These are phyloP conservation scores for Polygonum maritimum DNA, from an alignment of 148 eudicot genomes.

Conservation along the genomic window DNA sequence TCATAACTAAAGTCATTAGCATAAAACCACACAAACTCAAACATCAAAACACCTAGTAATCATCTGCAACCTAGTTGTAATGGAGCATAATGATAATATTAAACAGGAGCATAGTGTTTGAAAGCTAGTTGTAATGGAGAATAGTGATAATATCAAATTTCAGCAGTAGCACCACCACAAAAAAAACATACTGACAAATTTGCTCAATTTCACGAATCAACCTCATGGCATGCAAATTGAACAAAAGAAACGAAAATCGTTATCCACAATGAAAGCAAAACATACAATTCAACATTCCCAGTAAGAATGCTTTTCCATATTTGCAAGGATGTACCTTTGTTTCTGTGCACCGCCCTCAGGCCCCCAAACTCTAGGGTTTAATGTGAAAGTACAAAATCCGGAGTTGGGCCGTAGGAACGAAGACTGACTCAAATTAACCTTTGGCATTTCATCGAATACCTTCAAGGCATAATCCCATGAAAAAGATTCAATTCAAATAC, in stretches of 20 bases:
- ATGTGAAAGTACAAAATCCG: constrained; percentile 1
- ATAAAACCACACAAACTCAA: no score
- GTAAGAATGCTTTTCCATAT: not conserved
- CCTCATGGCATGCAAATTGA: not conserved
- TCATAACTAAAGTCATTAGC: no score
- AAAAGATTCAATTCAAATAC: no score
- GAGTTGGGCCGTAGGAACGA: not conserved
- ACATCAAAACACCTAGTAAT: no score
- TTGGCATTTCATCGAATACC: no score
- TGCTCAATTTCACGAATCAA: not conserved
- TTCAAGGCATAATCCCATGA: no score
- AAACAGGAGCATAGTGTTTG: not conserved
- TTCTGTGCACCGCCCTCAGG: not conserved
- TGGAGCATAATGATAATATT: no score
- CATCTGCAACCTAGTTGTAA: no score
- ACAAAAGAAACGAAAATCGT: not conserved
- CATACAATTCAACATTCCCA: not conserved
- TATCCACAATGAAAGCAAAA: not conserved
- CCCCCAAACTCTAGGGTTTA: constrained; percentile 1
- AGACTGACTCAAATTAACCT: no score
- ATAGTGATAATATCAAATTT: not conserved
- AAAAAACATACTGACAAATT: not conserved
- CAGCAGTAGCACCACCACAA: not conserved
- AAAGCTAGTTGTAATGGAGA: not conserved
- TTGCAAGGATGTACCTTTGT: not conserved